Evolutionary conservation across 1,284 basidiomycete genomes (phyloP), one percentile per base, ranked within the genome.

Genomic region (Xerocomus amazonicus): DNA sequence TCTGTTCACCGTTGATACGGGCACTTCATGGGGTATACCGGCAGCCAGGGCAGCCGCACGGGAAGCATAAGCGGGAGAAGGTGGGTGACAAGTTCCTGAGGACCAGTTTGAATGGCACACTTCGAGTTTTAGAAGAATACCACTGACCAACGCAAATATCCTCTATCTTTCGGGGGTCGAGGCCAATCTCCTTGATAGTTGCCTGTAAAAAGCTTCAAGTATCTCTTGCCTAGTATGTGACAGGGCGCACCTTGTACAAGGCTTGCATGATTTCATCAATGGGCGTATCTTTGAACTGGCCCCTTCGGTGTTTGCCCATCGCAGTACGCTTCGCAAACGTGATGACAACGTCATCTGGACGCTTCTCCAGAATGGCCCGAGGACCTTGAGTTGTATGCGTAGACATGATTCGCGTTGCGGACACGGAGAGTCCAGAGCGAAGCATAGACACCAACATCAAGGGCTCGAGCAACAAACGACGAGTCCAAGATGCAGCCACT

Each of bases 321-420:
- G 89, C 82, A 8, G 88, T 91, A 29, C 91, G 81, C 58, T 87
- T 84, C 17, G 88, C 85, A 59, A 90, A 90, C 2, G 90, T 92
- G 51, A 95, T 83, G 58, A 94, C 92, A 9, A 92, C 85, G 68
- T 92, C 90, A 56, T 90, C 79, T 0, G 83, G 79, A 52, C 76
- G 81, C 75, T 84, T 87, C 63, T 82, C 73, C n/a, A 88, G 70
- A 47, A 82, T 65, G 9, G 71, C 65, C 34, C 70, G 51, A 19
- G 73, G 63, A 14, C 81, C 81, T 31, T 69, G 72, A 17, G 70
- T 65, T 9, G 70, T 61, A 14, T 68, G 67, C 3, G 78, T 77
- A 37, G 79, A 79, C 75, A 63, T 56, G 32, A 44, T 34, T 29
- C 63, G 57, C 31, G 52, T 26, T 35, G 51, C 19, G 26, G 51